A percentile compares a stretch with the other conserved stretches of the same genome.
phyloP scores from a whole-genome alignment of 768 basidiomycete genomes.

The Tricholoma saponaceum region DNA sequence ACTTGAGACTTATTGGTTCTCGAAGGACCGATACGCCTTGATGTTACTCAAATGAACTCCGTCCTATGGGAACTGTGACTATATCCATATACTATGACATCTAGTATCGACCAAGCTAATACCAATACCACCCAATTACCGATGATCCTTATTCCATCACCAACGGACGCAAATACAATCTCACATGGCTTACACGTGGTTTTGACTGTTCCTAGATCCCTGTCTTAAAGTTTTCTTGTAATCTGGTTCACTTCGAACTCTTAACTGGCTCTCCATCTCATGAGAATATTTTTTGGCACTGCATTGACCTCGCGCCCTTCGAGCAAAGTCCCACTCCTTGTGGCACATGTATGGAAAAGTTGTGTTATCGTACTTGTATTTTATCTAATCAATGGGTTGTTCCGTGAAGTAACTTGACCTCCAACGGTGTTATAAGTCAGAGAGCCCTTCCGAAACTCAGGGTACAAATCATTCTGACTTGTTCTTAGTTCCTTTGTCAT shows the following conservation, averaged over 20 bases:
- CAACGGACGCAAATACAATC: slow-evolving; percentile 2
- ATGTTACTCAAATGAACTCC: not conserved
- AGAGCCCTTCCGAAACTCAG: not conserved
- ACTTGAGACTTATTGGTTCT: not conserved
- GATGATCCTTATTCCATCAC: not conserved
- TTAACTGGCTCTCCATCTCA: slow-evolving; percentile 7
- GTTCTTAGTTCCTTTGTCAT: not conserved
- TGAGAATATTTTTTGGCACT: slow-evolving; percentile 10
- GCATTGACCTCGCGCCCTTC: slow-evolving; percentile 11
- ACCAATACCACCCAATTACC: not conserved
- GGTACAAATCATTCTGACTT: not conserved
- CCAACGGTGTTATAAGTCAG: slow-evolving; percentile 7
- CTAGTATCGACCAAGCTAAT: not conserved
- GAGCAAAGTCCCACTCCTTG: slow-evolving; percentile 1
- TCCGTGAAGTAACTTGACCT: not conserved
- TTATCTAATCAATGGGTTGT: not conserved
- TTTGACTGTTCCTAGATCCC: slow-evolving; percentile 1
- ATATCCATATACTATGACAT: not conserved
- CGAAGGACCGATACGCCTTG: slow-evolving; percentile 2
- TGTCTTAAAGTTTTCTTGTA: slow-evolving; percentile 4
- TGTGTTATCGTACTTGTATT: not conserved
- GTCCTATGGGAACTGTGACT: slow-evolving; percentile 1
- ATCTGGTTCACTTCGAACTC: slow-evolving; percentile 8
- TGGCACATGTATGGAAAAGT: not conserved
- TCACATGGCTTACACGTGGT: slow-evolving; percentile 13